These are phyloP conservation scores for Pythium aquatile DNA, from an alignment of 352 stramenopile genomes.

Conservation along the genomic window DNA sequence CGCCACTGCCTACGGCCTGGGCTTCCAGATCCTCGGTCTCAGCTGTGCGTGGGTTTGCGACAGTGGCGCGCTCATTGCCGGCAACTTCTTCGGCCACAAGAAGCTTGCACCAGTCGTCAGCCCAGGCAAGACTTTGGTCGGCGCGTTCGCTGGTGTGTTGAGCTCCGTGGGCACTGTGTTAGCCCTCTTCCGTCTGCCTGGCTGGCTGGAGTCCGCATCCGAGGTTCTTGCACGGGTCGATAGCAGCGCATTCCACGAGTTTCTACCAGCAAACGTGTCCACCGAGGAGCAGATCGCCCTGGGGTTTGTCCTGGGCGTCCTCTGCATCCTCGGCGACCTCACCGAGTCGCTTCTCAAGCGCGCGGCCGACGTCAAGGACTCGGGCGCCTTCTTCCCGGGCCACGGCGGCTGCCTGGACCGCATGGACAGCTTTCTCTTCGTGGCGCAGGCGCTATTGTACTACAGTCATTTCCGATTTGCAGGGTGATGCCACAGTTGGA, in stretches of 20 bases:
- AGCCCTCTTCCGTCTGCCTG: slow-evolving; percentile 36
- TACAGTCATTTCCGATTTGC: slow-evolving; percentile 32
- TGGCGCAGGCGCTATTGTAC: slow-evolving; percentile 62
- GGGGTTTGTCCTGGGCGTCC: slow-evolving; percentile 43
- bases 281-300: slow-evolving; percentile 42
- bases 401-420: slow-evolving; percentile 77
- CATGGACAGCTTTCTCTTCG: slow-evolving; percentile 78
- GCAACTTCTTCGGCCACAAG: slow-evolving; percentile 46
- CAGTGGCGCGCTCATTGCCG: slow-evolving; percentile 55
- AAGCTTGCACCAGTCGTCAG: slow-evolving; percentile 68
- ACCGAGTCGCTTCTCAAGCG: slow-evolving; percentile 74
- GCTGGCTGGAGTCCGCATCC: slow-evolving; percentile 13
- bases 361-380: slow-evolving; percentile 68
- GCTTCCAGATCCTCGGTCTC: slow-evolving; percentile 61
- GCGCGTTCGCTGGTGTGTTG: slow-evolving; percentile 46
- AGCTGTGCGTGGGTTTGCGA: slow-evolving; percentile 69
- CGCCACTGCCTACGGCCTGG: slow-evolving; percentile 47
- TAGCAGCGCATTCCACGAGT: slow-evolving; percentile 15
- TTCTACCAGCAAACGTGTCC: slow-evolving; percentile 29
- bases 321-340: slow-evolving; percentile 67
- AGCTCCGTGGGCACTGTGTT: slow-evolving; percentile 48
- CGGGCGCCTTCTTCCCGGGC: slow-evolving; percentile 65
- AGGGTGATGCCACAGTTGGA: not conserved
- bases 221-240: not conserved
- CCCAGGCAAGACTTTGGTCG: slow-evolving; percentile 67